Conservation (phyloP, 768 basidiomycete genomes). For the Termitomyces sp. region DNA sequence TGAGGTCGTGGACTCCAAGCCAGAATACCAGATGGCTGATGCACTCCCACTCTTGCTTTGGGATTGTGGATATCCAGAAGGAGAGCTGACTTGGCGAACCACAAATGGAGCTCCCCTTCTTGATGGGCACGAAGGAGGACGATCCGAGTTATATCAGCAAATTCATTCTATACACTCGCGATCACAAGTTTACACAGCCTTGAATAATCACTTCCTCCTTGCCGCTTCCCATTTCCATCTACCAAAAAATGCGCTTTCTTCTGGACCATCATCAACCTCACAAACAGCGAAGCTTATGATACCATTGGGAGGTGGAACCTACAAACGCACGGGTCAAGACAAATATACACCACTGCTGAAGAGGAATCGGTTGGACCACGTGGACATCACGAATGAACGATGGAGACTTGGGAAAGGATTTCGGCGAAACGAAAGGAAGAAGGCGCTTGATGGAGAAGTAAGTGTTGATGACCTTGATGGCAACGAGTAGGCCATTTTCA, state of each 20-base stretch:
- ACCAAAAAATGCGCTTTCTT: conserved; percentile 27
- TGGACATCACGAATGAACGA: conserved; percentile 72
- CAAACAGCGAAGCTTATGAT: conserved; percentile 31
- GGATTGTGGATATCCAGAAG: conserved; percentile 74
- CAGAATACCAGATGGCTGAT: conserved; percentile 93
- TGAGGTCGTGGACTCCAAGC: conserved; percentile 65
- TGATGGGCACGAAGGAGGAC: conserved; percentile 18
- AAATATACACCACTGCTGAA: conserved; percentile 68
- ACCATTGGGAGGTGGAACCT: conserved; percentile 72
- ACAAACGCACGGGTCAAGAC: conserved; percentile 40
- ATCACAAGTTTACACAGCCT: conserved; percentile 59
- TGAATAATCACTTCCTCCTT: conserved; percentile 63
- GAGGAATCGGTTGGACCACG: conserved; percentile 64
- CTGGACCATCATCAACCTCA: neutral
- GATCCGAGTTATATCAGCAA: conserved; percentile 44
- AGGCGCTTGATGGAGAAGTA: conserved; percentile 14
- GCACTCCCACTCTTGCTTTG: conserved; percentile 88
- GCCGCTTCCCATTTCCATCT: conserved; percentile 51
- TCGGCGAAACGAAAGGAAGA: conserved; percentile 35
- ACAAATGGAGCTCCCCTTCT: conserved; percentile 12
- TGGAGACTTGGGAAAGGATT: conserved; percentile 71
- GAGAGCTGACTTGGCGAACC: conserved; percentile 71
- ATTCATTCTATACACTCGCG: conserved; percentile 52
- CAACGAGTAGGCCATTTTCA: conserved; percentile 15
- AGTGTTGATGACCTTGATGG: conserved; percentile 17